Percentiles rank a stretch among this genome's conserved stretches.
phyloP scores from a whole-genome alignment of 768 basidiomycete genomes.

The Serendipita sp. region DNA sequence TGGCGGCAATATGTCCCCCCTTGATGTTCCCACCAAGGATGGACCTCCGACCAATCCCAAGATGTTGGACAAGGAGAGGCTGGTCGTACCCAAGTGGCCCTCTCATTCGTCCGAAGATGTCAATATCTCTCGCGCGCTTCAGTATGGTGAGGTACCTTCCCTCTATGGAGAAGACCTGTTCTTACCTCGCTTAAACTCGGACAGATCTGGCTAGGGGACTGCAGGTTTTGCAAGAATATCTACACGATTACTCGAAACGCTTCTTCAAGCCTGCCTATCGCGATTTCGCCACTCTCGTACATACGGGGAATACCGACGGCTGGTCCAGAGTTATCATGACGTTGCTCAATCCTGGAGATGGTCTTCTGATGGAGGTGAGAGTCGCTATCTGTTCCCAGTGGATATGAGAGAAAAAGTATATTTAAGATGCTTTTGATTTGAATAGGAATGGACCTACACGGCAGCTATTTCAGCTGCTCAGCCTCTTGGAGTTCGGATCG shows the following conservation, averaged over 20 bases:
- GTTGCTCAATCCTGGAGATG: constrained; percentile 51
- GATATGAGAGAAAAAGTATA: too few relatives aligned
- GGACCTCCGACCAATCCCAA: constrained; percentile 9
- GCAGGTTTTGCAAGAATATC: constrained; percentile 37
- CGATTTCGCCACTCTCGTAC: constrained; percentile 39
- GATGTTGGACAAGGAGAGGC: constrained; percentile 28
- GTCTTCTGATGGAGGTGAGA: constrained; percentile 27
- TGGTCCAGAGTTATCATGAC: constrained; percentile 43
- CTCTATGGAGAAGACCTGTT: too few relatives aligned
- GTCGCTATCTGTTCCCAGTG: not conserved
- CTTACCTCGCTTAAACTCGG: too few relatives aligned
- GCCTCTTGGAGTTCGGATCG: constrained; percentile 28
- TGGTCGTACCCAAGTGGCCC: constrained; percentile 49
- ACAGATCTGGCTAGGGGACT: constrained; percentile 33
- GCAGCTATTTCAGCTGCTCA: constrained; percentile 27
- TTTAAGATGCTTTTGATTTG: too few relatives aligned
- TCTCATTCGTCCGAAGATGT: constrained; percentile 25
- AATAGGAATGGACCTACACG: constrained; percentile 66
- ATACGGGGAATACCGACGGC: constrained; percentile 59
- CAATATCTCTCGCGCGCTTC: constrained; percentile 48
- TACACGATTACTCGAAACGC: constrained; percentile 37
- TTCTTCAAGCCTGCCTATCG: constrained; percentile 39
- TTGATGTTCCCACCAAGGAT: not conserved
- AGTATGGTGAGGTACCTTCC: constrained; percentile 34
- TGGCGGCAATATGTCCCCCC: not conserved